Percentiles rank a stretch among this genome's conserved stretches.
Evolutionary conservation across 371 early-diverging fungal genomes (phyloP).

Genomic region (Mortierella sp.): DNA sequence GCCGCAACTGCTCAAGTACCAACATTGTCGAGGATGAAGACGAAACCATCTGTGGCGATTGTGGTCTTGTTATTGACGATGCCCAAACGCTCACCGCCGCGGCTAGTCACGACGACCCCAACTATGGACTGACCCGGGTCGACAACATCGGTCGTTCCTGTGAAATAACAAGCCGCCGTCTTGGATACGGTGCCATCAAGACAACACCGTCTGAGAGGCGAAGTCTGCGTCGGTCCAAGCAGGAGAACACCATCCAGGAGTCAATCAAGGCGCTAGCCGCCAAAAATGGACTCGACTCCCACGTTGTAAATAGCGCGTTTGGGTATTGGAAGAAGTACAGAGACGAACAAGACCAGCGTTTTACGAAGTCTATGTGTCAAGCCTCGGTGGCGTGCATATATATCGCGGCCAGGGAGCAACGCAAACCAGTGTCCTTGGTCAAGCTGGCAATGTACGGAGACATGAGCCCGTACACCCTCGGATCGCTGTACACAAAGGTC

Average conservation of each 20-base stretch:
- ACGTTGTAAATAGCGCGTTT: constrained; percentile 2
- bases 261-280: background rate
- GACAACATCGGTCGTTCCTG: constrained; percentile 1
- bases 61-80: constrained; percentile 15
- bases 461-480: constrained; percentile 13
- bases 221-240: background rate
- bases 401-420: constrained; percentile 30
- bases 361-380: constrained; percentile 5
- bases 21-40: constrained; percentile 4
- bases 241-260: background rate
- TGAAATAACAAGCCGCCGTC: too few relatives aligned
- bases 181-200: background rate
- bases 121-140: constrained; percentile 3
- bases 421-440: constrained; percentile 10
- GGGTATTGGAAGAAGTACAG: constrained; percentile 10
- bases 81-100: background rate
- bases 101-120: background rate
- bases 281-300: background rate
- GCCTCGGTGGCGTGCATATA: constrained; percentile 36
- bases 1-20: too few relatives aligned
- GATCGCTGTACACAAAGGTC: constrained; percentile 18
- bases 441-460: constrained; percentile 18
- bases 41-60: constrained; percentile 9
- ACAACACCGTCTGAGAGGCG: background rate
- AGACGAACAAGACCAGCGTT: background rate